phyloP scores from a whole-genome alignment of 306 rosid species.

The Myrica gale region DNA sequence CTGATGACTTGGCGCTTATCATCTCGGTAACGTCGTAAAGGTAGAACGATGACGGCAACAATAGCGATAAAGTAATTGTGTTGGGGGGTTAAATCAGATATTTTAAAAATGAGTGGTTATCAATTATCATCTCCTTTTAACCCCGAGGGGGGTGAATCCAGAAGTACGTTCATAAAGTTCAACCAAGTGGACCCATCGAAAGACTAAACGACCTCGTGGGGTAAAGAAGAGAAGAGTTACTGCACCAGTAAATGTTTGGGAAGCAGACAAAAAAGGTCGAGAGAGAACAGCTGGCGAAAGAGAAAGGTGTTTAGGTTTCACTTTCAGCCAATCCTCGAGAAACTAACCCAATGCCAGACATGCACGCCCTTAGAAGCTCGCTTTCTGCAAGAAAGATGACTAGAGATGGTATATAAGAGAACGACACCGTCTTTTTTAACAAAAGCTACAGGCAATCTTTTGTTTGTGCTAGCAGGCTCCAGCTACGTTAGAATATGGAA shows the following conservation, averaged over 20 bases:
- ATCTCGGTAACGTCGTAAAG: not conserved
- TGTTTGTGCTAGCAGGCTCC: too few species aligned
- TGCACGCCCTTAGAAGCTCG: not conserved
- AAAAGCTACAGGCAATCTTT: not conserved
- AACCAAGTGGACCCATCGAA: not conserved
- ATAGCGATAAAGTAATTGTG: too few species aligned
- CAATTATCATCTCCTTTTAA: not conserved
- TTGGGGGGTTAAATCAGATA: not conserved
- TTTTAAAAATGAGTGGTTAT: not conserved
- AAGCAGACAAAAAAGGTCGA: not conserved
- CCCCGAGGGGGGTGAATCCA: not conserved
- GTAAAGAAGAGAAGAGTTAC: not conserved
- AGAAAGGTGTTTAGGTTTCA: not conserved
- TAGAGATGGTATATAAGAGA: not conserved
- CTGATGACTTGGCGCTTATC: not conserved
- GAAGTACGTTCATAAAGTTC: not conserved
- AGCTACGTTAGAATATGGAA: too few species aligned
- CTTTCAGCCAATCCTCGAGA: slow-evolving; percentile 20
- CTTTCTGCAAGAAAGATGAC: too few species aligned
- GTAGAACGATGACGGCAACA: not conserved
- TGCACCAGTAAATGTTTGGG: not conserved
- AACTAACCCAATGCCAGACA: not conserved
- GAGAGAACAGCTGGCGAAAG: slow-evolving; percentile 19
- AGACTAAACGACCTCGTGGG: not conserved
- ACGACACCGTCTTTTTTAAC: not conserved